Evolutionary conservation across 2,329 filamentous ascomycete genomes (phyloP).

Genomic region (Talaromyces sp.): DNA sequence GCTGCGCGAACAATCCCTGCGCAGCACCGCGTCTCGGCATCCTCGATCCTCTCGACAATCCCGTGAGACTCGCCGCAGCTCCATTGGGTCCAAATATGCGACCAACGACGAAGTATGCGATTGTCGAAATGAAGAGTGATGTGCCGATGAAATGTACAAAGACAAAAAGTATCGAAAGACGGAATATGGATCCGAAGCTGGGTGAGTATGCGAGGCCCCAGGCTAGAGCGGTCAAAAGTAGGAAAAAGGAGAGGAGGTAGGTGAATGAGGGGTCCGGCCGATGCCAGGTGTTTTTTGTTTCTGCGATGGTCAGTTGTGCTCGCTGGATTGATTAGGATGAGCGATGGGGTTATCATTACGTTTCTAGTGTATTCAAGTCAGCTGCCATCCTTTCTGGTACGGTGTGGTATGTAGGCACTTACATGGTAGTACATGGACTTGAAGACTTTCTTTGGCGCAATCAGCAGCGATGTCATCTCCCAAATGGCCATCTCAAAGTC

Average conservation of each 20-base stretch:
- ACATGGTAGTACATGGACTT: conserved; percentile 69
- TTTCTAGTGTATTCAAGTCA: conserved; percentile 10
- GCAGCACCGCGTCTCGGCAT: conserved; percentile 48
- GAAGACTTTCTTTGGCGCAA: conserved; percentile 69
- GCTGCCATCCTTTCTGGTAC: not conserved
- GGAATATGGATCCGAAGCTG: conserved; percentile 45
- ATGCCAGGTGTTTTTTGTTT: conserved; percentile 69
- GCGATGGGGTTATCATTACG: not conserved
- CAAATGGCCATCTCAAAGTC: conserved; percentile 71
- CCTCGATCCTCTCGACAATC: conserved; percentile 40
- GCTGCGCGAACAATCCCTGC: conserved; percentile 58
- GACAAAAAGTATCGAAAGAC: conserved; percentile 48
- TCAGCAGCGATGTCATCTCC: conserved; percentile 67
- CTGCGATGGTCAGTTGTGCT: conserved; percentile 31
- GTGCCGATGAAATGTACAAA: conserved; percentile 60
- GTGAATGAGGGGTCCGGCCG: conserved; percentile 67
- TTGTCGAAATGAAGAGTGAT: conserved; percentile 57
- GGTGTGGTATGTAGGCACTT: conserved; percentile 25
- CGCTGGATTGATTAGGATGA: not conserved
- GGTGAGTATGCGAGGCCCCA: conserved; percentile 58
- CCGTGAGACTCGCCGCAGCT: conserved; percentile 42
- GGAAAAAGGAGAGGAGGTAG: conserved; percentile 66
- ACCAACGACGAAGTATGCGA: conserved; percentile 64
- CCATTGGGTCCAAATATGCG: conserved; percentile 58
- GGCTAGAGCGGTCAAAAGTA: conserved; percentile 51